Base-by-base conservation (phyloP, 306 rosid genomes). In the Pyrus bretschneideri region DNA sequence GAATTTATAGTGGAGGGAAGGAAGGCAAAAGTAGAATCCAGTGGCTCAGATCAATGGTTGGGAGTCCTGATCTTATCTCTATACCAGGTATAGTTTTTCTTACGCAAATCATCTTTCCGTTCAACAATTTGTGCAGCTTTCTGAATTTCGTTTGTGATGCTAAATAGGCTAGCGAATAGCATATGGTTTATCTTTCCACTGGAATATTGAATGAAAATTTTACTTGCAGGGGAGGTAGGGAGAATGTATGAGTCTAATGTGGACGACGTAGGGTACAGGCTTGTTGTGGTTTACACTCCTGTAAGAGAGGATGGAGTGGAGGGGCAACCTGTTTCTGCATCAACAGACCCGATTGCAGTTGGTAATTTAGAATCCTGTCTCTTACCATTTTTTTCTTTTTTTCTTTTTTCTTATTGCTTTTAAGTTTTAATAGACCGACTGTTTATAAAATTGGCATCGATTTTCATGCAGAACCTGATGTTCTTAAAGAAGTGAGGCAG, bases 41-140 rank as follows among this genome's bases (percentile, higher is more conserved):
- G 76, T 96, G 99, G 99, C 99, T 96, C 77, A 91, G 99, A 86
- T 96, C 99, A 77, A 96, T 96, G 99, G 98, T 92, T 73, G 99
- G 99, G 77, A 96, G 99, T 90, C 99, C 99, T 77, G 99, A 96
- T 87, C 89, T 96, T 77, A 96, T 96, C 86, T 91, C 99, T 52
- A 89, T 96, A 82, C 93, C 91, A 12, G 99, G 99, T 96, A 91
- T 7, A 2, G 11, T 14, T 13, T 63, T 63, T 63, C 21, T 29
- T 63, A 30, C 22, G 10, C 1, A n/a, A 62, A 11, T 62, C 67
- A 6, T 12, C 14, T 62, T 29, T 14, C 40, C n/a, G 29, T 62
- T 30, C 67, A 62, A 62, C 38, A 29, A 13, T 29, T 60, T 30
- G 21, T 7, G 30, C 22, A 63, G 40, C n/a, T 29, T 27, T 27